These are phyloP conservation scores for Oropetium thomaeum DNA, from an alignment of 176 grass and related monocot species.

Conservation along the genomic window DNA sequence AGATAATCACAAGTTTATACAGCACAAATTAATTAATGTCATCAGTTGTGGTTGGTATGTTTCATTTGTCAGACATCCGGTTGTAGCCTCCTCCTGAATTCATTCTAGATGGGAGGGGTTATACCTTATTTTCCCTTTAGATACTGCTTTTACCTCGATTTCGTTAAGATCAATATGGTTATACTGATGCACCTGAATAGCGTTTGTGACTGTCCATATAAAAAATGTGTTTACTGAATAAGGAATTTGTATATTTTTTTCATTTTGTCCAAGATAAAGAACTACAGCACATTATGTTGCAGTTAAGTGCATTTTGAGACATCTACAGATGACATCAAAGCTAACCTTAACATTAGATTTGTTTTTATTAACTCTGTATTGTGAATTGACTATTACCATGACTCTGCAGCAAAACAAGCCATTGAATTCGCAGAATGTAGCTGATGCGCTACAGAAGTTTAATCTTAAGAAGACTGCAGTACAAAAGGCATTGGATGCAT, in stretches of 20 bases:
- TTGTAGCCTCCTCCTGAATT: neutral
- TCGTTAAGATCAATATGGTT: neutral
- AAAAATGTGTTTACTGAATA: slow-evolving; percentile 5
- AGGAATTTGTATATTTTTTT: neutral
- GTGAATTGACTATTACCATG: slow-evolving; percentile 16
- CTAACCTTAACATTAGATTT: neutral
- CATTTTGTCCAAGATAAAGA: neutral
- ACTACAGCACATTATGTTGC: neutral
- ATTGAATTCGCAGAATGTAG: slow-evolving; percentile 92
- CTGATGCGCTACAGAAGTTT: slow-evolving; percentile 88
- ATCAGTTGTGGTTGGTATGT: neutral
- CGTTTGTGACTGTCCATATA: neutral
- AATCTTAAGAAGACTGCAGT: slow-evolving; percentile 94
- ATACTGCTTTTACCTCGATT: neutral
- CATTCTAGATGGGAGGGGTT: neutral
- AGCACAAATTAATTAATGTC: neutral
- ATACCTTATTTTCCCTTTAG: neutral
- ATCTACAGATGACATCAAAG: neutral
- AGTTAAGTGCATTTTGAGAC: slow-evolving; percentile 1
- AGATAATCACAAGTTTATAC: neutral
- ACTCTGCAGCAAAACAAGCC: slow-evolving; percentile 91
- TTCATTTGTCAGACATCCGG: neutral
- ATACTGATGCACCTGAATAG: neutral
- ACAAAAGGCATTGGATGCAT: slow-evolving; percentile 81
- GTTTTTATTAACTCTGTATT: neutral